Evolutionary conservation across 23 red algal species (phyloP).

Genomic region (Chondrus crispus): DNA sequence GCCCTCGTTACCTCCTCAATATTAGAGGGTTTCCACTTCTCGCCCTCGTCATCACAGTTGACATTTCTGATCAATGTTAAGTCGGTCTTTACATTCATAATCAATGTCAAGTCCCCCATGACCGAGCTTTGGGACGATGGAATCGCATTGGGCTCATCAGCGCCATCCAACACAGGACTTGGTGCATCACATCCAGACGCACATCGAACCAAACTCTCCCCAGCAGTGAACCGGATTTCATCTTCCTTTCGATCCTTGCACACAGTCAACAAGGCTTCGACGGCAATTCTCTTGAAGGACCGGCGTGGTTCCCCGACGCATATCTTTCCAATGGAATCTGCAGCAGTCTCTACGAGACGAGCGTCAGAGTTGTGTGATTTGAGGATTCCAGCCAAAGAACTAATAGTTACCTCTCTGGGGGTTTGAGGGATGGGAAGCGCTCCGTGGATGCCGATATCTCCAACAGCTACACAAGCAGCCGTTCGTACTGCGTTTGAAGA

Average conservation of each 20-base stretch:
- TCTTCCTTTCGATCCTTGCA: constrained; percentile 55
- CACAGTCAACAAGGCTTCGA: constrained; percentile 34
- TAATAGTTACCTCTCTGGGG: background rate
- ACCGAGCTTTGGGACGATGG: background rate
- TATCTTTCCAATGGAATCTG: constrained; percentile 47
- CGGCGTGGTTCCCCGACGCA: constrained; percentile 51
- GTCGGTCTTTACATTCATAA: background rate
- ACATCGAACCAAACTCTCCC: constrained; percentile 29
- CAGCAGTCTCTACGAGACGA: constrained; percentile 17
- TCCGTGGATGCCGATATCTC: background rate
- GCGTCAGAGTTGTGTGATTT: constrained; percentile 23
- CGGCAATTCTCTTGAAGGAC: constrained; percentile 25
- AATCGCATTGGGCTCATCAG: background rate
- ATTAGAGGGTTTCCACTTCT: background rate
- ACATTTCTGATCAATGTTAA: background rate
- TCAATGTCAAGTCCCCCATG: background rate
- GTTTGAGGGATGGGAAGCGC: constrained; percentile 5
- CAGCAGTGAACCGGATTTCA: constrained; percentile 60
- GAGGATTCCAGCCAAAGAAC: constrained; percentile 16
- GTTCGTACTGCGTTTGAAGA: constrained; percentile 31
- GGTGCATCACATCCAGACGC: constrained; percentile 41
- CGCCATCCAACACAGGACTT: constrained; percentile 12
- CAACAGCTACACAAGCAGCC: constrained; percentile 32
- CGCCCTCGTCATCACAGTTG: background rate
- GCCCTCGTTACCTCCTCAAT: background rate